Conservation (phyloP, 2,329 filamentous ascomycete species). For the Elsinoe necatrix region DNA sequence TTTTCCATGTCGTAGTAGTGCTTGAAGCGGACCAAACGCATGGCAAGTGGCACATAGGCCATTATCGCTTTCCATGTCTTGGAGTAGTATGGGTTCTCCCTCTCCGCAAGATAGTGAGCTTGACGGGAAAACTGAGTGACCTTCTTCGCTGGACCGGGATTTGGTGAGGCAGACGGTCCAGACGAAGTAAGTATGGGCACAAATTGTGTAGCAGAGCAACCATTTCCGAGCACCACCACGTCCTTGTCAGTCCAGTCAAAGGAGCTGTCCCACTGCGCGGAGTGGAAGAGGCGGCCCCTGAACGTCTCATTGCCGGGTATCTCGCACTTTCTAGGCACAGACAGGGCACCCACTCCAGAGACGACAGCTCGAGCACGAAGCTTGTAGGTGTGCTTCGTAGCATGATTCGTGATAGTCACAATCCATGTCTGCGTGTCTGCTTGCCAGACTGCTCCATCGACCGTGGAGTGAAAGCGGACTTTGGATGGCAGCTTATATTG, state of each 20-base stretch:
- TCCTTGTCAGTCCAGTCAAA: conserved; percentile 34
- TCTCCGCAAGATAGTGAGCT: conserved; percentile 42
- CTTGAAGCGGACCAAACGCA: conserved; percentile 37
- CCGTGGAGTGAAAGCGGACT: conserved; percentile 21
- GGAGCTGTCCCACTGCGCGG: conserved; percentile 35
- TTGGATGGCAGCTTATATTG: conserved; percentile 23
- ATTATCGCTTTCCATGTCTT: conserved; percentile 36
- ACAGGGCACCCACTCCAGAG: conserved; percentile 25
- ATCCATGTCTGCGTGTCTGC: conserved; percentile 24
- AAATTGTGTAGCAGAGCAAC: conserved; percentile 50
- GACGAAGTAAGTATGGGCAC: conserved; percentile 41
- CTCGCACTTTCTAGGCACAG: conserved; percentile 24
- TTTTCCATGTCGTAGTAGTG: conserved; percentile 39
- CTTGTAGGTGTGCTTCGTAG: conserved; percentile 20
- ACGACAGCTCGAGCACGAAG: conserved; percentile 23
- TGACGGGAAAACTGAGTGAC: conserved; percentile 44
- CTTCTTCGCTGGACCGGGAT: conserved; percentile 25
- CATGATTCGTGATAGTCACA: conserved; percentile 22
- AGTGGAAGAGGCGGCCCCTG: conserved; percentile 33
- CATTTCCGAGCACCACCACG: conserved; percentile 38
- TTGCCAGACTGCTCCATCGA: conserved; percentile 25
- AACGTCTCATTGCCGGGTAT: conserved; percentile 28
- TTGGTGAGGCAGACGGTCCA: neutral
- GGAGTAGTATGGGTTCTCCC: conserved; percentile 37
- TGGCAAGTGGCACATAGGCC: conserved; percentile 38